Base-by-base conservation (phyloP, 371 early-diverging fungal genomes). In the Mortierella sp. region DNA sequence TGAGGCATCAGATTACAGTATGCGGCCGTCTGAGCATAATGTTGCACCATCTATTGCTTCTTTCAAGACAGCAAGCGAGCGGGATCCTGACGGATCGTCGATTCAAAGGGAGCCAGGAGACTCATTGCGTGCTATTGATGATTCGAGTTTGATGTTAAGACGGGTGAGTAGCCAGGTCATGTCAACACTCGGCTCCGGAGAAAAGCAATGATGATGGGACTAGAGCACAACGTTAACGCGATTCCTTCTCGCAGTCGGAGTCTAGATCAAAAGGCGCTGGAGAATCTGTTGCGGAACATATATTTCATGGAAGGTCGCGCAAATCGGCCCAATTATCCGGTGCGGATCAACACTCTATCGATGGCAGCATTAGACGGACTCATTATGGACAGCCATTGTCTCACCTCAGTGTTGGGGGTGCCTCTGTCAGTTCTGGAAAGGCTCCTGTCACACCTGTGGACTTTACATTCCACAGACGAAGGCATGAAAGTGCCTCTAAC, bases 401-500 rank as follows among this genome's bases (percentile, higher is more conserved):
- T 0, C 48, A 55, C 49, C 22, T 29, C 12, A 44, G 49, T 25
- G 55, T 31, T n/a, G 37, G n/a, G 16, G 19, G 52, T 27, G 37
- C 54, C 5, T 60, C 60, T 7, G 44, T 45, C 43, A 43, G 39
- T 27, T 56, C 52, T 3, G 59, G 59, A 2, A 54, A 48, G 16
- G 50, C 57, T 0, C 60, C 64, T 34, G 71, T 71, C 2, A 71
- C 71, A 10, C 71, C 71, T 24, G 64, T 71, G 8, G 71, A 71
- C 43, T 71, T 71, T 51, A 71, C 71, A 7, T 71, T 71, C 12
- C 64, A 64, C 5, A 46, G 64, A 29, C 59, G 71, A 19, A 45
- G 65, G 21, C 71, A 71, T 25, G 71, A 71, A 31, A 64, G 71
- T 52, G 24, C 56, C 0, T 64, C 71, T 3, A 54, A 54, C 19